Percentiles rank a stretch among this genome's conserved stretches.
Evolutionary conservation across 2,329 filamentous ascomycete genomes (phyloP).

Genomic region (Ceratocystis albifundus): DNA sequence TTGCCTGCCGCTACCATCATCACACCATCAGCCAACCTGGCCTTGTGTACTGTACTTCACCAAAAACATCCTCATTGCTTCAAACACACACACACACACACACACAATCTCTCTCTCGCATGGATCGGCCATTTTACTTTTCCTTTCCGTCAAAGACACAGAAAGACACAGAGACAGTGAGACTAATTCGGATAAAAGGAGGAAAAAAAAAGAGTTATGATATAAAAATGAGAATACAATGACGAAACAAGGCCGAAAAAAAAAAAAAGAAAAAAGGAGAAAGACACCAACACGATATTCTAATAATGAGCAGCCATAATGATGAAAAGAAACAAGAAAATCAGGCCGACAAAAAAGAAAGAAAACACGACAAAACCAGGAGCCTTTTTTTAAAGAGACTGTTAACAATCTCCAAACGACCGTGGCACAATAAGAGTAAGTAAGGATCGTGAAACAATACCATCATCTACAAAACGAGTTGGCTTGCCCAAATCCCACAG

Average conservation of each 20-base stretch:
- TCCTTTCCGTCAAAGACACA: background rate
- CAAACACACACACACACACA: too few species aligned
- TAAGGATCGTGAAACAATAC: background rate
- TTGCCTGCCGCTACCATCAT: too few species aligned
- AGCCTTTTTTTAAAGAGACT: background rate
- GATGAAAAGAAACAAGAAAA: background rate
- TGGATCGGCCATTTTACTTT: too few species aligned
- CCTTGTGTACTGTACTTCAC: too few species aligned
- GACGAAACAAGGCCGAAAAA: background rate
- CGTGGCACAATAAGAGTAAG: constrained; percentile 6
- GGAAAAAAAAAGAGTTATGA: background rate
- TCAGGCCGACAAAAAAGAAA: background rate
- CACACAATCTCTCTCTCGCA: too few species aligned
- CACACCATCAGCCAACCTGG: too few species aligned
- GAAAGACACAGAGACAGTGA: background rate
- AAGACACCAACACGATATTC: constrained; percentile 10
- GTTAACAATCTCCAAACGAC: background rate
- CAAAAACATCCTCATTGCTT: too few species aligned
- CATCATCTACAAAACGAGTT: background rate
- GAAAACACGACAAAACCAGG: constrained; percentile 15
- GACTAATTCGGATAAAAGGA: background rate
- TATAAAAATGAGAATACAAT: background rate
- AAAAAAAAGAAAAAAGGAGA: background rate
- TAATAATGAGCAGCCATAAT: background rate
- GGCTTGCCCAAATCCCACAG: background rate